phyloP scores from a whole-genome alignment of 495 filamentous ascomycete genomes.

The Aspergillus bridgeri region DNA sequence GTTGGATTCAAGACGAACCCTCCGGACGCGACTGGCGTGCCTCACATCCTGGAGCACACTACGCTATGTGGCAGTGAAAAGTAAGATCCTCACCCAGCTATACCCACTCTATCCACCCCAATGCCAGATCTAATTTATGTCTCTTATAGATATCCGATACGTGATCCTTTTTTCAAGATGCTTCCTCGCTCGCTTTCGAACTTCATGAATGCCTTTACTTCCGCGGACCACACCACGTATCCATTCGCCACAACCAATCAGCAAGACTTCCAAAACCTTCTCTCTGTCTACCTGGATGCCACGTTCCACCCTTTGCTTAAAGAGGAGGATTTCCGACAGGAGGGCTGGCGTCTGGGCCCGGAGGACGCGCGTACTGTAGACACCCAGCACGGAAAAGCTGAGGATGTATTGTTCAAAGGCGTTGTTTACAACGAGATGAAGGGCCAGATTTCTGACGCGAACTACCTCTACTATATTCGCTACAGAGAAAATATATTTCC shows the following conservation, averaged over 20 bases:
- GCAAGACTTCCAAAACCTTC: constrained; percentile 90
- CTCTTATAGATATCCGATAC: constrained; percentile 73
- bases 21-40: constrained; percentile 91
- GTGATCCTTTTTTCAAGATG: constrained; percentile 99
- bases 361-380: constrained; percentile 67
- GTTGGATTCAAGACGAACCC: constrained; percentile 99
- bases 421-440: constrained; percentile 99
- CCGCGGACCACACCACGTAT: constrained; percentile 94
- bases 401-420: constrained; percentile 85
- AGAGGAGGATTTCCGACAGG: constrained; percentile 87
- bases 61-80: constrained; percentile 96
- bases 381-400: constrained; percentile 31
- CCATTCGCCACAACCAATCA: constrained; percentile 97
- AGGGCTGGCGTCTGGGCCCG: constrained; percentile 93
- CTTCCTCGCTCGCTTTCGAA: constrained; percentile 93
- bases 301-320: constrained; percentile 87
- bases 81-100: constrained; percentile 40
- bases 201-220: constrained; percentile 99
- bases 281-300: constrained; percentile 95
- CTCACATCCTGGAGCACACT: constrained; percentile 96
- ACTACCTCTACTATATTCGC: constrained; percentile 89
- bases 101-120: not conserved
- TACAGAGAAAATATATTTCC: constrained; percentile 95
- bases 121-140: constrained; percentile 14
- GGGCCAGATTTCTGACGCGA: constrained; percentile 95